Base-by-base conservation (phyloP, 108 stramenopile species). In the Schizochytrium sp. region DNA sequence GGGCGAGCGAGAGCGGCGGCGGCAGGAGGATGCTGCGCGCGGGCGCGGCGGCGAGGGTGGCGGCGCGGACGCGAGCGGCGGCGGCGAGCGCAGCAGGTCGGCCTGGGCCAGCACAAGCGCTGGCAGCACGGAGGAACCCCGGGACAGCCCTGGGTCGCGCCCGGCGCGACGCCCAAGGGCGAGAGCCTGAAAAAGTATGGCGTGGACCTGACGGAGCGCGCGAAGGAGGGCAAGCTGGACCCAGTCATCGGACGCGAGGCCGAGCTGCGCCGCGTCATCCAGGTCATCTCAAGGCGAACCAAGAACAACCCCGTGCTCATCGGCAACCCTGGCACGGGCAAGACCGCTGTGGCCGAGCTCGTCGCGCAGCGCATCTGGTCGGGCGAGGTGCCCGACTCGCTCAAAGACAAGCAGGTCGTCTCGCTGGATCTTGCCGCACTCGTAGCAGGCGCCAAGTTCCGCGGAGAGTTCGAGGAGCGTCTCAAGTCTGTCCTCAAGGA, bases 401-500 rank as follows among this genome's bases (percentile, higher is more conserved):
- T 98, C 45, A 96, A 97, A 90, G 96, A 95, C 57, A 93, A 96
- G 12, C 76, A 45, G 16, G 90, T 99, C 41, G 93, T 97, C 29
- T 96, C 97, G 5, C 89, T 98, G 53, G 98, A 99, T 83, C 97
- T 99, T 96, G 99, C 97, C 53, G 96, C 97, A 8, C 90, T 99
- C 4, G 95, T 99, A 4, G 99, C 99, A 2, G 99, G 99, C 19
- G 98, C 98, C 63, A 98, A 98, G 89, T 99, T 97, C 90, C 93
- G 98, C 55, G 99, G 99, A 69, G 99, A 99, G 72, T 99, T 99
- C 87, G 99, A 99, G 91, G 99, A 99, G 89, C 94, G 99, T 19
- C 91, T 99, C 18, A 93, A 95, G 69, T 97, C 98, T 5, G 97
- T 99, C 5, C 90, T 99, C 89, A 97, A 97, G 72, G 99, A 99